Percentiles rank a stretch among this genome's conserved stretches.
Conservation (phyloP, 2,329 filamentous ascomycete genomes). For the Plectosphaerella sp. region DNA sequence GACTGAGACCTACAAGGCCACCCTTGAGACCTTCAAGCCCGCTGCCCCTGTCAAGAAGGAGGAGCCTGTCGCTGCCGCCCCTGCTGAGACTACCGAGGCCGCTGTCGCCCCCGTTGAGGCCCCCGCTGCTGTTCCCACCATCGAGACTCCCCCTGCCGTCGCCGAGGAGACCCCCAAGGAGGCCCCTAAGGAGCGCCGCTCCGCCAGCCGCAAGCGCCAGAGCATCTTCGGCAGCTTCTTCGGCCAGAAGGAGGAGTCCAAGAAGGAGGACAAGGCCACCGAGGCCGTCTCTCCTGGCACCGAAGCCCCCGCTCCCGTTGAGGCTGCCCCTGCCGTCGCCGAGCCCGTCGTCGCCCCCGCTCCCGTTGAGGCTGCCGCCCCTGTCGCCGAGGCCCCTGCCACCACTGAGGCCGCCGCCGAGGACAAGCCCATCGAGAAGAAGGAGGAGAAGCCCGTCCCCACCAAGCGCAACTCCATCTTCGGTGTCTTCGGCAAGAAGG, state of each 20-base stretch:
- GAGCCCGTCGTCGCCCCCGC: conserved; percentile 10
- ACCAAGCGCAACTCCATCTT: conserved; percentile 56
- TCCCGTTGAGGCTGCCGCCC: conserved; percentile 23
- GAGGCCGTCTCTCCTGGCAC: conserved; percentile 24
- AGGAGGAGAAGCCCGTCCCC: conserved; percentile 38
- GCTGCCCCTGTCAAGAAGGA: conserved; percentile 36
- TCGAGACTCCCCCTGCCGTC: conserved; percentile 9
- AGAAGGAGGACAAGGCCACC: conserved; percentile 33
- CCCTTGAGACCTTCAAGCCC: conserved; percentile 66
- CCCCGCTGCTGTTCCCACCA: conserved; percentile 18
- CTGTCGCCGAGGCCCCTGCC: conserved; percentile 19
- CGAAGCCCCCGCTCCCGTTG: conserved; percentile 29
- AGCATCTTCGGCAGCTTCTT: conserved; percentile 59
- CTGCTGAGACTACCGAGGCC: conserved; percentile 21
- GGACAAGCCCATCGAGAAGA: conserved; percentile 23
- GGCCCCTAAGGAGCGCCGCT: conserved; percentile 53
- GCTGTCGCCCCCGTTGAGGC: conserved; percentile 21
- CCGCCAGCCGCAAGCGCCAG: conserved; percentile 60
- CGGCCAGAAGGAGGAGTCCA: conserved; percentile 49
- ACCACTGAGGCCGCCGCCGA: conserved; percentile 26
- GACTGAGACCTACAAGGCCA: conserved; percentile 84
- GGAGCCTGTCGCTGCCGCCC: conserved; percentile 39
- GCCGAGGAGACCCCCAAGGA: conserved; percentile 32
- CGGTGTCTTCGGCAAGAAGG: conserved; percentile 46
- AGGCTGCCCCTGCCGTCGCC: conserved; percentile 27